Conservation (phyloP, 2,329 filamentous ascomycete genomes). For the Xylariaceae sp. region DNA sequence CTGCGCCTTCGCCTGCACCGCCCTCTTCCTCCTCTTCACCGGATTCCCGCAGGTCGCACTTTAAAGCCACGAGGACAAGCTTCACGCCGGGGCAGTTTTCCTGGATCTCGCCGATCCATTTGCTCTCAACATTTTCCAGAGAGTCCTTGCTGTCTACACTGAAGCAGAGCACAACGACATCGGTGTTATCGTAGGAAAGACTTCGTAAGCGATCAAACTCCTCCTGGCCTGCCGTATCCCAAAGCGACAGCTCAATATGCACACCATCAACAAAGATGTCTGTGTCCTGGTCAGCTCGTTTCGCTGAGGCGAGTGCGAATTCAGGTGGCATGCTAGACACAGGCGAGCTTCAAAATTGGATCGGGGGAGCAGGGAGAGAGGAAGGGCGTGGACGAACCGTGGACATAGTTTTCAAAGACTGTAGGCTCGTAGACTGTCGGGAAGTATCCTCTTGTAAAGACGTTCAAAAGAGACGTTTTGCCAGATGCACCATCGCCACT, state of each 20-base stretch:
- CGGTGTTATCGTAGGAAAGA: conserved; percentile 93
- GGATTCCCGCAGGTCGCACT: conserved; percentile 89
- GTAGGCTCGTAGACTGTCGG: conserved; percentile 98
- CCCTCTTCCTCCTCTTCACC: conserved; percentile 64
- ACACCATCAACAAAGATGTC: conserved; percentile 98
- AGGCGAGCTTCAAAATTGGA: neutral
- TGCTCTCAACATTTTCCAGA: conserved; percentile 95
- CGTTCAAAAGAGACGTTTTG: conserved; percentile 95
- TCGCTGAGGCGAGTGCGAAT: neutral
- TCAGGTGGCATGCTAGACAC: neutral
- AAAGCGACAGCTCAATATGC: conserved; percentile 94
- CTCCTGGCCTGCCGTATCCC: conserved; percentile 98
- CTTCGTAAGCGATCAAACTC: conserved; percentile 96
- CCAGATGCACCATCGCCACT: conserved; percentile 95
- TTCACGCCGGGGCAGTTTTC: conserved; percentile 97
- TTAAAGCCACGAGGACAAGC: conserved; percentile 89
- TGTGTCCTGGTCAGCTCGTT: conserved; percentile 34
- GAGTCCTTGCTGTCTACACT: conserved; percentile 95
- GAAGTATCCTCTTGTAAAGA: conserved; percentile 99
- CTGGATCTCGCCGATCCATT: conserved; percentile 97
- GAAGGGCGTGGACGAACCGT: conserved; percentile 57
- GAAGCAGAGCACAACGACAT: conserved; percentile 98
- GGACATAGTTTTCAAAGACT: conserved; percentile 98
- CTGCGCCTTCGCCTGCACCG: conserved; percentile 36
- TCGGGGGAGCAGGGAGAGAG: neutral